Conservation (phyloP, 2,329 filamentous ascomycete species). For the Coleophoma cylindrospora region DNA sequence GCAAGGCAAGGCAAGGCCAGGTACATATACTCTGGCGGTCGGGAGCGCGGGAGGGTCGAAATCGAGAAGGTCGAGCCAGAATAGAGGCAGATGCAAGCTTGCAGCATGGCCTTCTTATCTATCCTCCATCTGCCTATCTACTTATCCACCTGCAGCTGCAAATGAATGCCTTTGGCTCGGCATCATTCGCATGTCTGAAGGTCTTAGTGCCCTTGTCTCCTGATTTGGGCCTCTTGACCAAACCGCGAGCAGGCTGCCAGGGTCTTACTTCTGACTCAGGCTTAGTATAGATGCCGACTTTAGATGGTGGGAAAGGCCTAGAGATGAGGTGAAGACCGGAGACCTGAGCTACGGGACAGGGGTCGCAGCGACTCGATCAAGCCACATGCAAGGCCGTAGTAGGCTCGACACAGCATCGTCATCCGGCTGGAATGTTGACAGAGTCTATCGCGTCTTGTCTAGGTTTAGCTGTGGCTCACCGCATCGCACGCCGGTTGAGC, state of each 20-base stretch:
- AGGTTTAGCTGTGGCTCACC: too few relatives aligned
- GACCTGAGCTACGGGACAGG: neutral
- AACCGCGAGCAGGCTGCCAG: constrained; percentile 8
- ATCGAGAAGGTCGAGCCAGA: neutral
- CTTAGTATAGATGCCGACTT: neutral
- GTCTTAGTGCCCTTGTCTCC: constrained; percentile 13
- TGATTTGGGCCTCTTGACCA: constrained; percentile 20
- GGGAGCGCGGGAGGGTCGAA: neutral
- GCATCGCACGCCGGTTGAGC: too few relatives aligned
- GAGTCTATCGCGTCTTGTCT: too few relatives aligned
- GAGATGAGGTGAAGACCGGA: neutral
- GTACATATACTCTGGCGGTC: neutral
- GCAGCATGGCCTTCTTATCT: neutral
- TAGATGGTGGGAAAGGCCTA: neutral
- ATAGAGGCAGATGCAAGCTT: neutral
- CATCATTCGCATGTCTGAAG: constrained; percentile 4
- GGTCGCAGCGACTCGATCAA: too few relatives aligned
- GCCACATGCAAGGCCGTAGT: too few relatives aligned
- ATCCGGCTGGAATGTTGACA: too few relatives aligned
- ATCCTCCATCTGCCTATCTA: neutral
- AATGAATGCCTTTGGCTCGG: constrained; percentile 14
- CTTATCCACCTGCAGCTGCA: too few relatives aligned
- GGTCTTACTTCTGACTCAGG: constrained; percentile 15
- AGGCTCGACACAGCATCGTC: too few relatives aligned
- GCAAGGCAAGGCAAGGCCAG: neutral